Evolutionary conservation across 2,329 filamentous ascomycete genomes (phyloP).

Genomic region (Phoma herbarum): DNA sequence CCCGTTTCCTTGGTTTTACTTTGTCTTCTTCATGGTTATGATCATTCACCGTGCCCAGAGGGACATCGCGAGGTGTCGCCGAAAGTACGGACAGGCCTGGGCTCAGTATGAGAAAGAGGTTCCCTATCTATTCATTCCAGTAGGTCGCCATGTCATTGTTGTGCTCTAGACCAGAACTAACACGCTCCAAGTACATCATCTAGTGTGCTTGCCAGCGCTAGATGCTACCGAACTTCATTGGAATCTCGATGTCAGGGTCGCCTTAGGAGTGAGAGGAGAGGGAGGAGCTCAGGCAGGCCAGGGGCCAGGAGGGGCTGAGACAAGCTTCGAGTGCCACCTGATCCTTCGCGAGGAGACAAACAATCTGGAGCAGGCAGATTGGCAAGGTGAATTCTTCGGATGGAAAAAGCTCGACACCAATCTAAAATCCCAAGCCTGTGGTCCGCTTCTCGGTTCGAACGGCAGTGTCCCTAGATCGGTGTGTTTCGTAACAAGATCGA

Average conservation of each 20-base stretch:
- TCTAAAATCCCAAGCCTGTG: background rate
- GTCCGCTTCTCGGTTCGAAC: slow-evolving; percentile 16
- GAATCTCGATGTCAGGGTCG: background rate
- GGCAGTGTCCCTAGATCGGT: slow-evolving; percentile 6
- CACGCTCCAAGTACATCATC: slow-evolving; percentile 6
- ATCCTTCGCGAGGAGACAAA: background rate
- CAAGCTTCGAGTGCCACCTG: background rate
- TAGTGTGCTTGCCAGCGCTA: background rate
- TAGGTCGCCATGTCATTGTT: slow-evolving; percentile 23
- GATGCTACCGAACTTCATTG: background rate
- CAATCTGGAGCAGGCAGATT: background rate
- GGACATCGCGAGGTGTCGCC: slow-evolving; percentile 76
- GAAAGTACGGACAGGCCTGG: slow-evolving; percentile 84
- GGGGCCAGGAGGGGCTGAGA: background rate
- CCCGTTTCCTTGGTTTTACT: slow-evolving; percentile 89
- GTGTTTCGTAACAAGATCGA: slow-evolving; percentile 7
- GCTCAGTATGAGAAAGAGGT: slow-evolving; percentile 78
- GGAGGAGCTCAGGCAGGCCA: background rate
- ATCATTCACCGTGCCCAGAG: slow-evolving; percentile 78
- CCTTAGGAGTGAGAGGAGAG: background rate
- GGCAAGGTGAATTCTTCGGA: background rate
- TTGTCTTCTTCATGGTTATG: slow-evolving; percentile 79
- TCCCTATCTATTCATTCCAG: slow-evolving; percentile 83
- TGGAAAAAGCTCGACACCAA: background rate
- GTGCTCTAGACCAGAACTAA: background rate